These are phyloP conservation scores for Teratosphaeria destructans DNA, from an alignment of 2,329 filamentous ascomycete species.

Conservation along the genomic window DNA sequence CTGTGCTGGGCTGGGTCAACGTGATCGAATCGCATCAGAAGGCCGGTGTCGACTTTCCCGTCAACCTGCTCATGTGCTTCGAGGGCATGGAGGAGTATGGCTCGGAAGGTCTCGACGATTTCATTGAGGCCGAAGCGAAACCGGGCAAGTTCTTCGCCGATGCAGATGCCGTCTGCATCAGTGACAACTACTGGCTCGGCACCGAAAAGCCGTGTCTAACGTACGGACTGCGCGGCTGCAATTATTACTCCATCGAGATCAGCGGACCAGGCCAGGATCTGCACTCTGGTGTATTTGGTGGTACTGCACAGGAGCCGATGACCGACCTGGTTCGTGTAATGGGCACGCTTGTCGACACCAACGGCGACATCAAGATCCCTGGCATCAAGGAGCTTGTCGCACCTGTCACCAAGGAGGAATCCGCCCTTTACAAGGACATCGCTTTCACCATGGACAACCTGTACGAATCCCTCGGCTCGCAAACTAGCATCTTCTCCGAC, in stretches of 20 bases:
- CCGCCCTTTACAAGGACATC: conserved; percentile 77
- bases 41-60: conserved; percentile 85
- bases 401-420: conserved; percentile 75
- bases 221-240: conserved; percentile 92
- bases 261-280: conserved; percentile 87
- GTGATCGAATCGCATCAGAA: conserved; percentile 96
- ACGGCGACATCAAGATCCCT: conserved; percentile 90
- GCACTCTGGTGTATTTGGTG: conserved; percentile 94
- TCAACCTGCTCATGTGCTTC: conserved; percentile 98
- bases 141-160: conserved; percentile 75
- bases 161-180: conserved; percentile 93
- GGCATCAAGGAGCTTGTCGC: conserved; percentile 91
- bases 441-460: conserved; percentile 94
- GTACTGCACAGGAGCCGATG: conserved; percentile 96
- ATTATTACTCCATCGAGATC: conserved; percentile 91
- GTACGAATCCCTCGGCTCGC: conserved; percentile 80
- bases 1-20: conserved; percentile 93
- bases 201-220: conserved; percentile 98
- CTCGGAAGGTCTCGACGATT: conserved; percentile 88
- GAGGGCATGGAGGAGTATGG: conserved; percentile 99
- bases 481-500: conserved; percentile 75
- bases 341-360: conserved; percentile 71
- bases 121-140: conserved; percentile 84
- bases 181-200: conserved; percentile 99
- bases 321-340: conserved; percentile 82